These are phyloP conservation scores for Cercospora janseana DNA, from an alignment of 2,329 filamentous ascomycete genomes.

Conservation along the genomic window DNA sequence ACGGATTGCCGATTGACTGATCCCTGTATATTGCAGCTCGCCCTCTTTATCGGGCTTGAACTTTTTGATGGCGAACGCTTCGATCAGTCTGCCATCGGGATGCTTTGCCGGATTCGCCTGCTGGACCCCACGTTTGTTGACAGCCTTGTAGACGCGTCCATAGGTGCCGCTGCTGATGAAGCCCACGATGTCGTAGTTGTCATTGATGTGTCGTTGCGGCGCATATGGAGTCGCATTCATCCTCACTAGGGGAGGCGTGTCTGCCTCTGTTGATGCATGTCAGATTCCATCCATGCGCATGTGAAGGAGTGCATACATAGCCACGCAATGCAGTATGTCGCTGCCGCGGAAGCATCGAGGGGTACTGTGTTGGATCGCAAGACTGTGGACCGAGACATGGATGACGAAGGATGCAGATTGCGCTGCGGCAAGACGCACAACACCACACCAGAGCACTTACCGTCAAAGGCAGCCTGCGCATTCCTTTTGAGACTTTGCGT, in stretches of 20 bases:
- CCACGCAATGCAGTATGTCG: not conserved
- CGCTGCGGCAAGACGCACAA: not conserved
- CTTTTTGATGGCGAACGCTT: constrained; percentile 98
- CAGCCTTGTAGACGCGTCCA: constrained; percentile 94
- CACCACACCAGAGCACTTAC: constrained; percentile 25
- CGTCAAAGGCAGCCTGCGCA: constrained; percentile 43
- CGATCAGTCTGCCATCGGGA: constrained; percentile 45
- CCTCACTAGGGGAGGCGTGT: constrained; percentile 34
- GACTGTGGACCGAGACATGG: not conserved
- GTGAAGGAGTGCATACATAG: constrained; percentile 12
- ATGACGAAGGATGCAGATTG: not conserved
- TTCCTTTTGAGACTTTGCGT: constrained; percentile 36
- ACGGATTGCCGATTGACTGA: constrained; percentile 93
- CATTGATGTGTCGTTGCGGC: constrained; percentile 80
- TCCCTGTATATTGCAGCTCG: constrained; percentile 93
- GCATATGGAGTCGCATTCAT: constrained; percentile 49
- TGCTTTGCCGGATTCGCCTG: constrained; percentile 29
- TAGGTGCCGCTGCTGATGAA: constrained; percentile 99
- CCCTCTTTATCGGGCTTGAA: constrained; percentile 99
- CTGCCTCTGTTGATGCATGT: constrained; percentile 27
- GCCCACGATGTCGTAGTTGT: constrained; percentile 93
- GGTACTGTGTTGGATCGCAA: not conserved
- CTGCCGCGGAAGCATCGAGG: not conserved
- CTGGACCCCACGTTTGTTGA: constrained; percentile 66
- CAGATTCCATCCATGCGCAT: constrained; percentile 11